Conservation (phyloP, 2,329 filamentous ascomycete genomes). For the Epichloe gansuensis region DNA sequence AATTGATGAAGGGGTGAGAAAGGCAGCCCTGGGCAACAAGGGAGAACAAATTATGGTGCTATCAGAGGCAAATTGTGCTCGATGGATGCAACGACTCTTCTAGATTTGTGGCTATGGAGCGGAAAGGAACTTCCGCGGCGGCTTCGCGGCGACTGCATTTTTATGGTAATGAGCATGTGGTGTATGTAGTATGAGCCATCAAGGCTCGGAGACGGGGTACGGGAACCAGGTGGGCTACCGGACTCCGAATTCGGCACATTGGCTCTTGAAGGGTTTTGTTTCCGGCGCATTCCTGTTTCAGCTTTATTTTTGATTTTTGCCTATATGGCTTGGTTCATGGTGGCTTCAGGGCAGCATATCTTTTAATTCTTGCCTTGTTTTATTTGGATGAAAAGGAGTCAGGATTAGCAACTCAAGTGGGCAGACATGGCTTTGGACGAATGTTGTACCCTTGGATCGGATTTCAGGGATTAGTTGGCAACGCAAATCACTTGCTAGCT, state of each 20-base stretch:
- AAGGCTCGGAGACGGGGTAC: neutral
- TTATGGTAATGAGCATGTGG: conserved; percentile 16
- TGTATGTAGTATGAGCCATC: neutral
- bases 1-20: conserved; percentile 8
- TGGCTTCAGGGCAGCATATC: neutral
- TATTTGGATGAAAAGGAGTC: conserved; percentile 4
- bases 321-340: conserved; percentile 1
- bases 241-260: neutral
- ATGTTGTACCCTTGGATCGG: conserved; percentile 5
- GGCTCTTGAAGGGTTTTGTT: neutral
- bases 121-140: conserved; percentile 6
- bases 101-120: neutral
- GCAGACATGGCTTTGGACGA: conserved; percentile 1
- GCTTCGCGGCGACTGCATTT: conserved; percentile 18
- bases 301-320: conserved; percentile 2
- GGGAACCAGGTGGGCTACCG: neutral
- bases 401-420: conserved; percentile 1
- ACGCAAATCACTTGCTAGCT: neutral
- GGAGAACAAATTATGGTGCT: neutral
- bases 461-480: neutral
- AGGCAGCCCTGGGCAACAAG: neutral
- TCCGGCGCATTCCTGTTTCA: neutral
- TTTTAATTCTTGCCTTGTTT: neutral
- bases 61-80: neutral
- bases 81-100: neutral